A percentile compares a stretch with the other conserved stretches of the same genome.
These are phyloP conservation scores for Simplicillium sp. DNA, from an alignment of 2,329 filamentous ascomycete species.

Conservation along the genomic window DNA sequence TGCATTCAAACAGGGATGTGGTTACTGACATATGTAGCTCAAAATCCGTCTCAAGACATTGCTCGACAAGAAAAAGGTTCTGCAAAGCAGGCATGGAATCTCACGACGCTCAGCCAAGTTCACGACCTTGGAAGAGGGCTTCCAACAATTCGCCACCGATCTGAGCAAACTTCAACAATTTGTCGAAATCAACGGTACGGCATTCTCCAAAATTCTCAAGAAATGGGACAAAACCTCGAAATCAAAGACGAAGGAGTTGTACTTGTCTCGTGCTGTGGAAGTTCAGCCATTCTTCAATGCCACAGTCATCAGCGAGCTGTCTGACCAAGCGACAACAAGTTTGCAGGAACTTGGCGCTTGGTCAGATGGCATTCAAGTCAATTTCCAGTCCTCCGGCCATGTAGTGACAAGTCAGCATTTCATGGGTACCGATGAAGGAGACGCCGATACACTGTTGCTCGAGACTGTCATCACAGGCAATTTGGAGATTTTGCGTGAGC, in stretches of 20 bases:
- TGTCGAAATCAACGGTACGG: constrained; percentile 94
- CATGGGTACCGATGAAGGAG: constrained; percentile 72
- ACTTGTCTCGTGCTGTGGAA: constrained; percentile 90
- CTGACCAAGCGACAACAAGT: constrained; percentile 94
- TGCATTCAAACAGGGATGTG: not conserved
- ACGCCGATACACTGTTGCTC: constrained; percentile 79
- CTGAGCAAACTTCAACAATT: constrained; percentile 98
- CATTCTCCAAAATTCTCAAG: constrained; percentile 97
- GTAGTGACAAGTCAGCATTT: constrained; percentile 57
- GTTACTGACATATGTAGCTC: constrained; percentile 45
- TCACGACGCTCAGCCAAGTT: constrained; percentile 90
- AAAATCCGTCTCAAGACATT: constrained; percentile 87
- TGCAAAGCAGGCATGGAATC: constrained; percentile 71
- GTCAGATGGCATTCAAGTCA: constrained; percentile 92
- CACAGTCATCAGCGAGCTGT: constrained; percentile 91
- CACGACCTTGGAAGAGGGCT: constrained; percentile 89
- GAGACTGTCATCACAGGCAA: constrained; percentile 83
- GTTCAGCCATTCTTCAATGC: constrained; percentile 98
- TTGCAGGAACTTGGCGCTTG: constrained; percentile 90
- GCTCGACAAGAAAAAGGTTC: constrained; percentile 86
- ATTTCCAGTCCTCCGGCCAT: constrained; percentile 59
- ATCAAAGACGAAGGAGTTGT: constrained; percentile 95
- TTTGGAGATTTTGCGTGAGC: constrained; percentile 65
- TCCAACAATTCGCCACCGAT: constrained; percentile 94
- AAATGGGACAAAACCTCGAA: constrained; percentile 99